These are phyloP conservation scores for Aspergillus puulaauensis DNA, from an alignment of 2,329 filamentous ascomycete species.

Conservation along the genomic window DNA sequence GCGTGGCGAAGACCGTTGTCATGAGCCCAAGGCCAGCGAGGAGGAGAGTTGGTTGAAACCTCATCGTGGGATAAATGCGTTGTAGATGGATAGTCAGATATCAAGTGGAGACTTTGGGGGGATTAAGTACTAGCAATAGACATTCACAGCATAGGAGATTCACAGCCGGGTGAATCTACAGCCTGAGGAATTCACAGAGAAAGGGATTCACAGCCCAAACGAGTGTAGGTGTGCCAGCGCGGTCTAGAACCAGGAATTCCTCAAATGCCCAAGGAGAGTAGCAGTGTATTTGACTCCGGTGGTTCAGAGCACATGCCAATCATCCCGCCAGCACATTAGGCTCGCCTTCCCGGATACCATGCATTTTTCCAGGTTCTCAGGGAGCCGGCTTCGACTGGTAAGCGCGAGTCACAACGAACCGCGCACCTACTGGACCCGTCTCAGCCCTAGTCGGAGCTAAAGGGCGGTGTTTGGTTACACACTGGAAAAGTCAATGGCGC, in stretches of 20 bases:
- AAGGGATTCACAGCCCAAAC: background rate
- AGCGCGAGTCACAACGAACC: background rate
- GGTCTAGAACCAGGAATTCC: background rate
- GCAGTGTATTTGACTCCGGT: background rate
- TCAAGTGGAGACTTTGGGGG: background rate
- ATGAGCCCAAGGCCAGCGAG: background rate
- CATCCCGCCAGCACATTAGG: background rate
- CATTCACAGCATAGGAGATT: background rate
- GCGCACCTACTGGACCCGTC: background rate
- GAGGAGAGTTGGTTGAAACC: background rate
- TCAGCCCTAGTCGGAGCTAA: background rate
- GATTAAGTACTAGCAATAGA: background rate
- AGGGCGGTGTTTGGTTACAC: background rate
- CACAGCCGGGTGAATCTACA: too few species aligned
- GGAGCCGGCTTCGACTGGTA: background rate
- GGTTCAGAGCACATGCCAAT: conserved; percentile 1
- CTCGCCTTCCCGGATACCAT: background rate
- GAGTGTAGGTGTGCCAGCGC: conserved; percentile 10
- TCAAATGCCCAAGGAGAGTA: background rate
- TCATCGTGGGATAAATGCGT: background rate
- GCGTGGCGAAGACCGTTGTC: conserved; percentile 8
- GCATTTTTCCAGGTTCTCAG: background rate
- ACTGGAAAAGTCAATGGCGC: background rate
- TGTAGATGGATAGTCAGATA: background rate
- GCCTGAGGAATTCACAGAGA: too few species aligned